Percentiles rank a stretch among this genome's conserved stretches.
These are phyloP conservation scores for Hyphodiscus sp. DNA, from an alignment of 2,329 filamentous ascomycete species.

Conservation along the genomic window DNA sequence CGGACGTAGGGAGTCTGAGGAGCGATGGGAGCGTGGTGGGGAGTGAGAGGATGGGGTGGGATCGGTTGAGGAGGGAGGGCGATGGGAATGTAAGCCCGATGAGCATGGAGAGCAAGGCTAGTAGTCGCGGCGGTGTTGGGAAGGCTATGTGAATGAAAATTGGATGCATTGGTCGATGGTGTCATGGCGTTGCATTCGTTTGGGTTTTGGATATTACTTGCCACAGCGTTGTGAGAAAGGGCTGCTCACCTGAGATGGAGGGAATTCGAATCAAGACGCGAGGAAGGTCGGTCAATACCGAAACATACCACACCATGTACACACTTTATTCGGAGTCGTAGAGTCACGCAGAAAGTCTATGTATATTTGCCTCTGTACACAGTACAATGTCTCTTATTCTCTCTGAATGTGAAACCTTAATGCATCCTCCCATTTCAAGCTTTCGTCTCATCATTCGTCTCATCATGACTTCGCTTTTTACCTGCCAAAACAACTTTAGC, in stretches of 20 bases:
- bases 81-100: slow-evolving; percentile 16
- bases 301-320: no score
- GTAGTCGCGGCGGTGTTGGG: slow-evolving; percentile 19
- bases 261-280: no score
- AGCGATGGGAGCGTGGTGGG: slow-evolving; percentile 1
- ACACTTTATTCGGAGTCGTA: no score
- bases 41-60: slow-evolving; percentile 6
- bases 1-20: slow-evolving; percentile 36
- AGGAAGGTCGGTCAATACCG: no score
- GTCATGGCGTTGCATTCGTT: no score
- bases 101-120: slow-evolving; percentile 11
- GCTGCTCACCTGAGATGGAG: no score
- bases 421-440: slow-evolving; percentile 2
- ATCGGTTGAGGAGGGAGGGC: slow-evolving; percentile 3
- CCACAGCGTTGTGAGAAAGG: no score
- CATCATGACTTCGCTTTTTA: slow-evolving; percentile 28
- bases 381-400: not conserved
- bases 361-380: not conserved
- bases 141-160: slow-evolving; percentile 16
- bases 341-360: not conserved
- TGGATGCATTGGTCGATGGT: no score
- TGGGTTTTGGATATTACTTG: no score
- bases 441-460: slow-evolving; percentile 9
- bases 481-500: slow-evolving; percentile 21
- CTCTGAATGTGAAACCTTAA: not conserved